Evolutionary conservation across 1,284 basidiomycete genomes (phyloP).

Genomic region (Moesziomyces sp.): DNA sequence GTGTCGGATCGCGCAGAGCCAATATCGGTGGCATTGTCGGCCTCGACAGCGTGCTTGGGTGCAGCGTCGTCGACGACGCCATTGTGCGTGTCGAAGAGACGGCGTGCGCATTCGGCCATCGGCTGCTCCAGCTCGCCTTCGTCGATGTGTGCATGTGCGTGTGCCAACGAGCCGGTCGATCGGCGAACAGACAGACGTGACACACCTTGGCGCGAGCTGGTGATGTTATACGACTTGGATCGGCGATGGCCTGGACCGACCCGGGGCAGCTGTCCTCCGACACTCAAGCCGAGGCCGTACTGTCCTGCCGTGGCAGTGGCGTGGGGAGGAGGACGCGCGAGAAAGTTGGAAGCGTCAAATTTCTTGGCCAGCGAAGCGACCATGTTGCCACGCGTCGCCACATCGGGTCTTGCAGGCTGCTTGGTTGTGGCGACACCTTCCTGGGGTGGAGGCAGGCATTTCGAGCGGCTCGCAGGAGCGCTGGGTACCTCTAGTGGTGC

Average conservation of each 20-base stretch:
- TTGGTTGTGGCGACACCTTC: background rate
- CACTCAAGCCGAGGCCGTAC: conserved; percentile 14
- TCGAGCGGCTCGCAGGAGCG: background rate
- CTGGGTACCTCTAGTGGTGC: conserved; percentile 18
- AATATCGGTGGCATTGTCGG: conserved; percentile 17
- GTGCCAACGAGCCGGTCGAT: conserved; percentile 17
- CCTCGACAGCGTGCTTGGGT: background rate
- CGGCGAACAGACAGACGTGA: conserved; percentile 10
- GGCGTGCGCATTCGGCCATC: conserved; percentile 26
- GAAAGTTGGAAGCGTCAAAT: conserved; percentile 34
- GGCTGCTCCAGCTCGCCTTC: conserved; percentile 5
- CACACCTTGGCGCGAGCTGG: conserved; percentile 2
- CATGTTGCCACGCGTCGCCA: conserved; percentile 11
- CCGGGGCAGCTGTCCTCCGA: conserved; percentile 12
- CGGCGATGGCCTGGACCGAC: conserved; percentile 30
- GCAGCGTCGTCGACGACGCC: background rate
- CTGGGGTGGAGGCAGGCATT: conserved; percentile 7
- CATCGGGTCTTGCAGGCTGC: background rate
- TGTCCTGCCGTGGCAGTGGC: conserved; percentile 11
- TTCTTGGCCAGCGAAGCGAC: conserved; percentile 45
- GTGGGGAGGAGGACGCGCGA: conserved; percentile 26
- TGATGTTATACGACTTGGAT: conserved; percentile 32
- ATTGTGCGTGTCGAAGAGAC: conserved; percentile 10
- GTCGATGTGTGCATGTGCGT: conserved; percentile 1
- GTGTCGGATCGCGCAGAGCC: conserved; percentile 30